Evolutionary conservation across 345 rosid species (phyloP), one percentile per base, ranked within the genome.

Genomic region (Citropsis articulata): DNA sequence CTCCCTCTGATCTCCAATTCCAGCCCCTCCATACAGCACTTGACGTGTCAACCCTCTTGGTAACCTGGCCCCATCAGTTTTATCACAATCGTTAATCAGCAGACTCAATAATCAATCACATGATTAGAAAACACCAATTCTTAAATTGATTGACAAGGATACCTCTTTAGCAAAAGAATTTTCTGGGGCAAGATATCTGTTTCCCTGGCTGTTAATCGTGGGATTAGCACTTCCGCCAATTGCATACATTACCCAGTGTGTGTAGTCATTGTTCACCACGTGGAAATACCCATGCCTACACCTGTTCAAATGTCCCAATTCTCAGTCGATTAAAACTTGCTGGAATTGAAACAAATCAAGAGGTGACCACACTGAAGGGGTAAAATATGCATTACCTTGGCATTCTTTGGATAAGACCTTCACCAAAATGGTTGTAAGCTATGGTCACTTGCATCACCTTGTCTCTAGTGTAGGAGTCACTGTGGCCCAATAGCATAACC

Each of bases 161-260:
- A 89, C 93, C 90, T 88, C 89, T 79, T 90, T 90, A 22, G 89
- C 93, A 75, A 90, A 94, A 42, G 82, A 92, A 87, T 94, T 91
- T 55, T 53, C 38, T 1, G 99, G 98, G 63, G 99, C 99, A 28
- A 93, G 94, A 77, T 89, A 97, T 75, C 98, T 81, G 81, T 97
- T 97, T 63, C 95, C 99, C 72, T 97, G 99, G 69, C 99, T 97
- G 88, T 94, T 97, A 56, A 94, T 97, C 53, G 99, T 97, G 62
- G 99, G 99, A 38, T 90, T 78, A 5, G 98, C 99, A 88, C 99
- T 94, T 60, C 99, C 99, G 79, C 99, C 98, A 9, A 97, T 94
- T 6, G 99, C 99, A 87, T 97, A 94, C 99, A 97, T 97, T 82
- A 86, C 96, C 99, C 99, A 97, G 69, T 97, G 98, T 0, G 99